phyloP scores from a whole-genome alignment of 73 alveolate species.

The Blepharisma japonicum region DNA sequence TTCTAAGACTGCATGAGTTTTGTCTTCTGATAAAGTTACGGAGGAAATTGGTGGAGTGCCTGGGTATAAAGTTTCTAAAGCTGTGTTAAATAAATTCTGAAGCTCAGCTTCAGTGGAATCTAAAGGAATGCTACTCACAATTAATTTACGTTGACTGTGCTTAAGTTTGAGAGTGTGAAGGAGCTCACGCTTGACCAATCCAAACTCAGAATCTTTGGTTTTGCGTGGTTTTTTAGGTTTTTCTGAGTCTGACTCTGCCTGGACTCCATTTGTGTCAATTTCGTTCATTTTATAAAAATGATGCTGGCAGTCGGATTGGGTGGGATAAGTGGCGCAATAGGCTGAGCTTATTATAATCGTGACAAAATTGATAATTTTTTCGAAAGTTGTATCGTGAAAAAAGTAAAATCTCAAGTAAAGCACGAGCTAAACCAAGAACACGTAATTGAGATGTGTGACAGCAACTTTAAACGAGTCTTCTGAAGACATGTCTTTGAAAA shows the following conservation, averaged over 20 bases:
- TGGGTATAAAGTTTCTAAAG: slow-evolving; percentile 33
- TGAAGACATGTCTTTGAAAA: no score
- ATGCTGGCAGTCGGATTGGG: no score
- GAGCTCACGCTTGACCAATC: background rate
- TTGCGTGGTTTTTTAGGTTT: background rate
- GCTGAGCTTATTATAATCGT: no score
- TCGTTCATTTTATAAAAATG: no score
- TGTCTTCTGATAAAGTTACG: slow-evolving; percentile 36
- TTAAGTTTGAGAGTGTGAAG: slow-evolving; percentile 8
- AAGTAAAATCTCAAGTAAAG: no score
- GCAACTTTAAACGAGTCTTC: no score
- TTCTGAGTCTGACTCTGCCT: slow-evolving; percentile 3
- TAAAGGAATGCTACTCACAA: slow-evolving; percentile 51
- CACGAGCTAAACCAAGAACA: no score
- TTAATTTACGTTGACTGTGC: slow-evolving; percentile 46
- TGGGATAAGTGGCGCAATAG: no score
- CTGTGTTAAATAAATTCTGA: slow-evolving; percentile 43
- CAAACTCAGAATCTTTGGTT: slow-evolving; percentile 22
- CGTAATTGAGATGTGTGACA: no score
- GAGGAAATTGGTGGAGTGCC: slow-evolving; percentile 36
- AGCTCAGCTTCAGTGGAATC: slow-evolving; percentile 50
- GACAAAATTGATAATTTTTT: no score
- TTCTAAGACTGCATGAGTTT: slow-evolving; percentile 41
- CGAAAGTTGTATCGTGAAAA: no score
- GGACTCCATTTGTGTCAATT: background rate